phyloP scores from a whole-genome alignment of 345 rosid species.

The Draba incana region DNA sequence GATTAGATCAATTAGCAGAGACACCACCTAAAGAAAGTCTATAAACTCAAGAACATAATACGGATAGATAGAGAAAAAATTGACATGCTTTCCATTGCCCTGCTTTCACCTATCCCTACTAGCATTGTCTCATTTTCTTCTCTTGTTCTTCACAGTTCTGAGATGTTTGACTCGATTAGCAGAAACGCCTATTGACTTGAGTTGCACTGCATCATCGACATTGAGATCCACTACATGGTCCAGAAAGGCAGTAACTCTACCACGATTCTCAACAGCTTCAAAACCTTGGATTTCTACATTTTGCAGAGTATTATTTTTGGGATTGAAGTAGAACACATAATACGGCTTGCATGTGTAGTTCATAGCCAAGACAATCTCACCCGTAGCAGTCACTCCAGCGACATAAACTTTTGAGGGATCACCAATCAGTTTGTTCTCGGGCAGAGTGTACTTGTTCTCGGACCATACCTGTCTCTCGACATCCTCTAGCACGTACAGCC shows the following conservation, averaged over 20 bases:
- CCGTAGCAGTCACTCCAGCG: neutral
- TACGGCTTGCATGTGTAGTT: neutral
- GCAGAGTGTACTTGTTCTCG: neutral
- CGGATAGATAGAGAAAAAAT: too few relatives aligned
- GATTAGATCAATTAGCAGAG: too few relatives aligned
- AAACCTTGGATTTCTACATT: neutral
- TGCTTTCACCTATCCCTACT: too few relatives aligned
- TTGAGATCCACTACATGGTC: neutral
- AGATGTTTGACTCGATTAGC: too few relatives aligned
- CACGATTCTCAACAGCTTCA: neutral
- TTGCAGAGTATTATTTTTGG: neutral
- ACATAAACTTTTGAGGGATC: too few relatives aligned
- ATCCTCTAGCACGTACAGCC: neutral
- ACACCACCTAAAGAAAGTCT: too few relatives aligned
- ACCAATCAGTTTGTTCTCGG: neutral
- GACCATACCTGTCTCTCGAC: neutral
- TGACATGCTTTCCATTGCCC: too few relatives aligned
- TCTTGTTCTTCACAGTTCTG: too few relatives aligned
- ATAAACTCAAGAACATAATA: too few relatives aligned
- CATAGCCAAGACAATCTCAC: neutral
- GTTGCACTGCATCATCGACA: neutral
- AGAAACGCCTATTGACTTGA: neutral
- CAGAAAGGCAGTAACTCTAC: neutral
- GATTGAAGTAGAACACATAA: slow-evolving; percentile 5
- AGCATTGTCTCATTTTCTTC: too few relatives aligned